Base-by-base conservation (phyloP, 2,329 filamentous ascomycete species). In the Calonectria hawksworthii region DNA sequence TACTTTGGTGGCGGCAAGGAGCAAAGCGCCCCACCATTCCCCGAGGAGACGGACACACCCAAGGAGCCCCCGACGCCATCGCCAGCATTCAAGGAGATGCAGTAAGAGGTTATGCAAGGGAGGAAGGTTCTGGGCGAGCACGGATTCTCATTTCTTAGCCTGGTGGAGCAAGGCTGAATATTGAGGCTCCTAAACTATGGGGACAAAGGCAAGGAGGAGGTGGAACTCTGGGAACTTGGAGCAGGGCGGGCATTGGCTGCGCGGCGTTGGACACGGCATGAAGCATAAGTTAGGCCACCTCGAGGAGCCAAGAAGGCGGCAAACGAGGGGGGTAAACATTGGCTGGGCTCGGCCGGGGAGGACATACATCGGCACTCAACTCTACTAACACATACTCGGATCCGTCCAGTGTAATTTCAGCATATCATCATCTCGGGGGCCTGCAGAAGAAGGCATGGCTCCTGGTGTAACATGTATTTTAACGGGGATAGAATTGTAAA, bases 1-100 rank as follows among this genome's bases (percentile, higher is more conserved):
- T 99, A 98, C 88, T 99, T 99, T 85, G 91, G 93, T 79, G 91
- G 90, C 74, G 88, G 86, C 64, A 89, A 90, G 80, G 81, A 91
- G 75, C 77, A 89, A 81, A 90, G 90, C 80, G 88, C 92, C 21
- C 92, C 93, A 38, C 90, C 90, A 50, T 88, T 89, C 74, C 88
- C 88, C 28, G 82, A 84, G 51, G 86, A 86, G 78, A 86, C 88
- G 30, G 87, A 88, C 74, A 83, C 81, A 30, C 83, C 84, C 16
- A 83, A 83, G 69, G 84, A 84, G 14, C 82, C 84, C 7, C 83
- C 85, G 47, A 72, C 85, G 18, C 86, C 86, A 4, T 81, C 85
- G 59, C 85, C 86, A 34, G 85, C 86, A 10, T 87, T 86, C 76
- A 80, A 80, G 76, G 78, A 79, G 67, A 70, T 83, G 65, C 76